Percentiles rank a stretch among this genome's conserved stretches.
phyloP scores from a whole-genome alignment of 2,329 filamentous ascomycete genomes.

The Paraphoma sp. region DNA sequence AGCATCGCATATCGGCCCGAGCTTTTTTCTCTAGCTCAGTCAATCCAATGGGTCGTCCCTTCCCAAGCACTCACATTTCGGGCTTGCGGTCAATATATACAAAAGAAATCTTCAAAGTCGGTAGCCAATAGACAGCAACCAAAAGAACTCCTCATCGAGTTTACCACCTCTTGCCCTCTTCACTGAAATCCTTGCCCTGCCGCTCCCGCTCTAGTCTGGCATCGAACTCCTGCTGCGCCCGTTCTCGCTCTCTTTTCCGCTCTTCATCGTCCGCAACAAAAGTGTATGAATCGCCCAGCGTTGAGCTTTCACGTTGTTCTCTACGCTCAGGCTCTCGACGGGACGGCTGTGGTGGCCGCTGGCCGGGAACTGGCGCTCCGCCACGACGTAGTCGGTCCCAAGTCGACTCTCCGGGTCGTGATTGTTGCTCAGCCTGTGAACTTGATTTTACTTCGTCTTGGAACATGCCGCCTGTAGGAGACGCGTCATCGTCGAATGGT shows the following conservation, averaged over 20 bases:
- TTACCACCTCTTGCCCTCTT: constrained; percentile 41
- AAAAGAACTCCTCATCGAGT: not conserved
- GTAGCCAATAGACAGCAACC: not conserved
- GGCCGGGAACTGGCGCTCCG: constrained; percentile 20
- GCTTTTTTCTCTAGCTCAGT: too few species aligned
- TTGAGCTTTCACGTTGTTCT: constrained; percentile 40
- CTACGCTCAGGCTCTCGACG: constrained; percentile 24
- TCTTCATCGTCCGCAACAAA: constrained; percentile 54
- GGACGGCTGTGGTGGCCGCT: constrained; percentile 17
- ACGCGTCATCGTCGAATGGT: constrained; percentile 39
- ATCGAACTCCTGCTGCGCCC: constrained; percentile 60
- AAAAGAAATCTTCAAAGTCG: not conserved
- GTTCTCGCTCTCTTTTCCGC: constrained; percentile 49
- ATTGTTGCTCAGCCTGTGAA: constrained; percentile 16
- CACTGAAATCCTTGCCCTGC: constrained; percentile 52
- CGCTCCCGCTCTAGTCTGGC: constrained; percentile 57
- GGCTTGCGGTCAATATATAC: not conserved
- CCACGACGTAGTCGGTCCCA: constrained; percentile 55
- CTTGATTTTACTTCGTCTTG: constrained; percentile 33
- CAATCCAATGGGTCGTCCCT: too few species aligned
- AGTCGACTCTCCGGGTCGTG: constrained; percentile 44
- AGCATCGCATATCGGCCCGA: too few species aligned
- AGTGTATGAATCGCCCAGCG: constrained; percentile 52
- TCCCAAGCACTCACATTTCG: not conserved
- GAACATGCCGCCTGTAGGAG: constrained; percentile 46